Evolutionary conservation across 1,284 basidiomycete species (phyloP), one percentile per base, ranked within the genome.

Genomic region (Thecaphora thlaspeos): DNA sequence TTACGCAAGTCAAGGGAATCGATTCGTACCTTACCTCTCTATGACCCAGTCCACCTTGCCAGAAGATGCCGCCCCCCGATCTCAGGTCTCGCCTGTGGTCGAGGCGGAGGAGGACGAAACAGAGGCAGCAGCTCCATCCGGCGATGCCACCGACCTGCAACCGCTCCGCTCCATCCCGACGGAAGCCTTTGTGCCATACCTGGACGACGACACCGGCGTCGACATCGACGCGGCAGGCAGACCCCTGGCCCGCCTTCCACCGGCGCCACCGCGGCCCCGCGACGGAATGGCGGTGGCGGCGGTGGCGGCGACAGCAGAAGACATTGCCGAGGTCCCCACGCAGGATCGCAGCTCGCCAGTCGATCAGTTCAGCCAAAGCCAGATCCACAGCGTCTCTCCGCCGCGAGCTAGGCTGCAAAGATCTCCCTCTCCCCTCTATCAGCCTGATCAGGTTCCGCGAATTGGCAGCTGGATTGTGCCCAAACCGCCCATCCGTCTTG

Each of bases 331-430:
- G n/a, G n/a, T 15, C 18, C 5, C 15, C 9, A 37, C 32, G 21
- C 44, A 28, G 26, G 44, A 46, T 19, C 18, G 15, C 22, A 51
- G 47, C 22, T 59, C 56, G 5, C 61, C 61, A 10, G 61, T 64
- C n/a, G 57, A 64, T 8, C 54, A 60, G 19, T 41, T 60, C 28
- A 56, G 55, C 48, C 61, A 64, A 43, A 59, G 59, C 10, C 56
- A 55, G 2, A 38, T 48, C 11, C 21, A 18, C 4, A 30, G 47
- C 12, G 42, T 40, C 9, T 34, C 32, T 8, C 32, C 32, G 48
- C 12, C 26, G 36, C 36, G 4, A 7, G 15, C 4, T 17, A 5
- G 14, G 7, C 8, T 15, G 36, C 36, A 5, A 5, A 4, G n/a
- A 4, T 46, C 44, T 3, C 44, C 36, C 22, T 14, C 23, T 4